Percentiles rank a stretch among this genome's conserved stretches.
These are phyloP conservation scores for Apophysomyces elegans DNA, from an alignment of 371 early-diverging fungal genomes.

Conservation along the genomic window DNA sequence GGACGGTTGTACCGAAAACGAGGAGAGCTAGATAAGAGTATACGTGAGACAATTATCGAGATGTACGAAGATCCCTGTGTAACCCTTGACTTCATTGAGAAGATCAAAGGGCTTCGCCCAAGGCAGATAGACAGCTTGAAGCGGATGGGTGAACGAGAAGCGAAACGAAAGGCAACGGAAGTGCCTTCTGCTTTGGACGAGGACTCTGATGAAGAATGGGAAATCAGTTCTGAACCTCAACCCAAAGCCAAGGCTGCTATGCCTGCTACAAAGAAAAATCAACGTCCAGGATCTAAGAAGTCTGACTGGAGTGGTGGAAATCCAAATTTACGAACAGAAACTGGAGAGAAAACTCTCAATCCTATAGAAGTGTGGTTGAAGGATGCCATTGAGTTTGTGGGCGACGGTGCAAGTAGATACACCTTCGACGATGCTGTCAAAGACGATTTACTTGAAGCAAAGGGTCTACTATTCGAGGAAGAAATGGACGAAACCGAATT, in stretches of 20 bases:
- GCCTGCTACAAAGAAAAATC: neutral
- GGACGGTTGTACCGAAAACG: constrained; percentile 37
- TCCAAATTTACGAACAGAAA: constrained; percentile 29
- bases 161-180: constrained; percentile 23
- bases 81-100: constrained; percentile 40
- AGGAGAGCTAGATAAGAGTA: constrained; percentile 41
- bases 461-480: constrained; percentile 38
- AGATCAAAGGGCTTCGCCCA: constrained; percentile 35
- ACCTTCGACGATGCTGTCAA: constrained; percentile 27
- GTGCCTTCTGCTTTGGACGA: constrained; percentile 18
- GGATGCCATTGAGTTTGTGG: constrained; percentile 46
- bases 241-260: constrained; percentile 1
- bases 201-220: constrained; percentile 48
- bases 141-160: constrained; percentile 40
- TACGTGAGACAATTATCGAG: constrained; percentile 42
- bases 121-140: constrained; percentile 48
- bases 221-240: constrained; percentile 27
- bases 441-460: constrained; percentile 35
- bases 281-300: constrained; percentile 2
- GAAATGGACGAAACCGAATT: constrained; percentile 47
- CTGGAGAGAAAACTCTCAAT: constrained; percentile 24
- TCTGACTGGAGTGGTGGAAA: constrained; percentile 35
- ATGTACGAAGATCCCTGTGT: constrained; percentile 60
- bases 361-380: constrained; percentile 50
- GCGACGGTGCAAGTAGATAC: constrained; percentile 13